Percentiles rank a stretch among this genome's conserved stretches.
phyloP scores from a whole-genome alignment of 169 alveolate species.

The Plasmodium gaboni region DNA sequence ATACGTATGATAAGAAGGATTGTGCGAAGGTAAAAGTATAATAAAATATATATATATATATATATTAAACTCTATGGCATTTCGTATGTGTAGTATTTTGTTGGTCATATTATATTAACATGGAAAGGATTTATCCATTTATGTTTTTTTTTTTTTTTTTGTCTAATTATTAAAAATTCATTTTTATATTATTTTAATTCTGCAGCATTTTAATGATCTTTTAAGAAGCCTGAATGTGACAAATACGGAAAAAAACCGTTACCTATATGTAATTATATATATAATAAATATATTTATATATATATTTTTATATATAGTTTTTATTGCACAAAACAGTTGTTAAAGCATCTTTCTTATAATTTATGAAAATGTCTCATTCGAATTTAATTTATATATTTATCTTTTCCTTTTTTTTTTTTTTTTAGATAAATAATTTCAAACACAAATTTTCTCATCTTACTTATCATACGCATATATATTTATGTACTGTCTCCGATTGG shows the following conservation, averaged over 20 bases:
- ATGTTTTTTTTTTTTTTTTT: no score
- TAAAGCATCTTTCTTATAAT: neutral
- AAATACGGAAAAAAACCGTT: conserved; percentile 19
- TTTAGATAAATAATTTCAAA: conserved; percentile 40
- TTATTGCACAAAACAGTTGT: neutral
- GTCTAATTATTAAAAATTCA: neutral
- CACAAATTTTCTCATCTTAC: conserved; percentile 67
- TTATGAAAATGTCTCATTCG: no score
- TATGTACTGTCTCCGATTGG: conserved; percentile 37
- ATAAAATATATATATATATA: neutral
- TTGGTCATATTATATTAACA: no score
- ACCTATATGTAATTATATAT: conserved; percentile 32
- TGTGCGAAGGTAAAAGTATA: conserved; percentile 8
- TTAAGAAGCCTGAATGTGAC: conserved; percentile 27
- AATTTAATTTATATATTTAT: neutral
- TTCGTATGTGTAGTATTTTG: no score
- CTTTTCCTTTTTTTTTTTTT: conserved; percentile 11
- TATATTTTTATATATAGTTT: neutral
- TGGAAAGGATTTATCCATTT: no score
- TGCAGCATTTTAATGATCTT: conserved; percentile 42
- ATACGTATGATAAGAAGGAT: conserved; percentile 13
- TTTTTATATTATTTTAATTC: neutral
- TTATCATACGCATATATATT: conserved; percentile 53
- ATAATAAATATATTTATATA: no score
- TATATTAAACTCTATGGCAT: no score